Conservation (phyloP, 169 alveolate genomes). For the Cryptosporidium meleagridis region DNA sequence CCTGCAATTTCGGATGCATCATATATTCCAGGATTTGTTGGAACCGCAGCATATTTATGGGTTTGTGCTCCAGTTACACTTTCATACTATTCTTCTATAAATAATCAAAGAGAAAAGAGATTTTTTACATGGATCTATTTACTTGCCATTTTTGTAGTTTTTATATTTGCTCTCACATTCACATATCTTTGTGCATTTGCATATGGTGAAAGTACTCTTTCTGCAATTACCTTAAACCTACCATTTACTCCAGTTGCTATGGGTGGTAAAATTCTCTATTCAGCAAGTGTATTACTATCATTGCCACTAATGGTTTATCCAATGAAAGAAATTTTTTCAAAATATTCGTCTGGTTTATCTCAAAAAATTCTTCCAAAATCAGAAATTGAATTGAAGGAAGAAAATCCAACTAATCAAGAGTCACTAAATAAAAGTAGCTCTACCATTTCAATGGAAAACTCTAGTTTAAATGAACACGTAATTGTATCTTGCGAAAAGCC, state of each 20-base stretch:
- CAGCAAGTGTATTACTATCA: constrained; percentile 45
- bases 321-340: constrained; percentile 56
- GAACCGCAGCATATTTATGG: constrained; percentile 74
- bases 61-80: constrained; percentile 72
- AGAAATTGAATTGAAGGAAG: constrained; percentile 2
- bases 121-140: constrained; percentile 58
- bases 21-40: constrained; percentile 61
- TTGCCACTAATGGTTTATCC: constrained; percentile 62
- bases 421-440: neutral
- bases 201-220: constrained; percentile 34
- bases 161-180: constrained; percentile 48
- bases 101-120: constrained; percentile 5
- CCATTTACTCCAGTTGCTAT: constrained; percentile 68
- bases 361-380: neutral
- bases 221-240: constrained; percentile 57
- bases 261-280: constrained; percentile 45
- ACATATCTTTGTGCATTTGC: constrained; percentile 74
- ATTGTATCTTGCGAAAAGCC: neutral
- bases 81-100: constrained; percentile 46
- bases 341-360: constrained; percentile 2
- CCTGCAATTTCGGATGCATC: constrained; percentile 16
- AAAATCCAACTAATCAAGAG: neutral
- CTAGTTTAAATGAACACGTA: neutral
- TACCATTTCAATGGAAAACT: neutral
- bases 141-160: constrained; percentile 36